Percentiles rank a stretch among this genome's conserved stretches.
Conservation (phyloP, 1,139 yeast species). For the Eremothecium gossypii region DNA sequence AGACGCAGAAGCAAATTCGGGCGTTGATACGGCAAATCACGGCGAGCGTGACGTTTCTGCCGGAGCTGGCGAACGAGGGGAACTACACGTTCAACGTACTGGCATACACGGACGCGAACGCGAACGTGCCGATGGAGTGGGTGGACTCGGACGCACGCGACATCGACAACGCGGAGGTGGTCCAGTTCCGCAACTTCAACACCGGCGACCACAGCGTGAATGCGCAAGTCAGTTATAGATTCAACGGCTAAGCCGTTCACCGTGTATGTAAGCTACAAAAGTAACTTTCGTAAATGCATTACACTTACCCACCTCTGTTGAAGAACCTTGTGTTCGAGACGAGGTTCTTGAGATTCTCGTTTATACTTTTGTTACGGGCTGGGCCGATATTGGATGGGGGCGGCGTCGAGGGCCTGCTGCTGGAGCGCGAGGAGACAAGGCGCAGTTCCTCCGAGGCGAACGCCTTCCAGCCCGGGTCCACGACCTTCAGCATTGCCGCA, state of each 20-base stretch:
- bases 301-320: constrained; percentile 7
- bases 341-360: constrained; percentile 15
- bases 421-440: constrained; percentile 9
- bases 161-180: constrained; percentile 49
- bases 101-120: constrained; percentile 71
- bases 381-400: constrained; percentile 7
- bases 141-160: constrained; percentile 63
- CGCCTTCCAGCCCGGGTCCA: constrained; percentile 23
- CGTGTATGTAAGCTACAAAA: background rate
- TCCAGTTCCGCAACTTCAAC: constrained; percentile 58
- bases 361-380: constrained; percentile 7
- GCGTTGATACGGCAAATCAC: constrained; percentile 83
- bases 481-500: constrained; percentile 18
- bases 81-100: constrained; percentile 77
- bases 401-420: constrained; percentile 8
- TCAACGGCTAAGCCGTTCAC: constrained; percentile 1
- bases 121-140: constrained; percentile 78
- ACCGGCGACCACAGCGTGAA: constrained; percentile 68
- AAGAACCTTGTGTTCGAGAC: constrained; percentile 18
- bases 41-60: constrained; percentile 78
- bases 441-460: constrained; percentile 20
- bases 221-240: constrained; percentile 64
- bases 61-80: constrained; percentile 52
- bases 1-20: constrained; percentile 68
- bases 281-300: background rate